Evolutionary conservation across 345 rosid genomes (phyloP), one percentile per base, ranked within the genome.

Genomic region (Diplotaxis tenuifolia): DNA sequence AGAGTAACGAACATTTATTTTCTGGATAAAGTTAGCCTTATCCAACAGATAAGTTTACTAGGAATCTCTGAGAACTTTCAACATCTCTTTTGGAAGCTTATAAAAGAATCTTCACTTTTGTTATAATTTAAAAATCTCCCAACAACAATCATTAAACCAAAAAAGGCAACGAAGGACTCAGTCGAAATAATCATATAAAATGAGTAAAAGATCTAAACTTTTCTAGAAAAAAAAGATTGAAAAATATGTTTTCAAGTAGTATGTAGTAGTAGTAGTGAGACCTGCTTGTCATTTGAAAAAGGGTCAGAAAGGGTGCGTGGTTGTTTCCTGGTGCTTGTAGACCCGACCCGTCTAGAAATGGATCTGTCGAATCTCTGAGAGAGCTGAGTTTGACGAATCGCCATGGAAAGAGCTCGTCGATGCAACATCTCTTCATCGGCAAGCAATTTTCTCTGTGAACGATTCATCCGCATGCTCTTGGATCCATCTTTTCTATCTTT

Each of bases 281-380:
- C 96, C 92, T 88, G 96, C 71, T 94, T 89, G 25, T 68, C 90
- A 67, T 83, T 91, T 28, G 96, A 77, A 65, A 87, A 80, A 28
- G 92, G 90, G 76, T 91, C 96, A 70, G 94, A 62, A 49, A 80
- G 83, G 28, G 79, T 80, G 50, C 84, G 83, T n/a, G n/a, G n/a
- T 56, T 91, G 82, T 69, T 93, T 82, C 42, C 75, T 62, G 14
- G 96, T 86, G 78, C 92, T 89, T 11, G 97, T 88, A 61, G 93
- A 87, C 75, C 96, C 89, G 70, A 87, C 84, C 71, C 97, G 84
- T 68, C 96, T 82, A 12, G 99, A 95, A 92, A 95, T 89, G 86
- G 99, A 95, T 82, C 99, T 96, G 4, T 95, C 97, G 31, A 89
- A 89, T 81, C 99, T 82, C 84, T 88, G 99, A 71, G 99, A 95